Base-by-base conservation (phyloP, 1,139 yeast species). In the Blastobotrys apis region DNA sequence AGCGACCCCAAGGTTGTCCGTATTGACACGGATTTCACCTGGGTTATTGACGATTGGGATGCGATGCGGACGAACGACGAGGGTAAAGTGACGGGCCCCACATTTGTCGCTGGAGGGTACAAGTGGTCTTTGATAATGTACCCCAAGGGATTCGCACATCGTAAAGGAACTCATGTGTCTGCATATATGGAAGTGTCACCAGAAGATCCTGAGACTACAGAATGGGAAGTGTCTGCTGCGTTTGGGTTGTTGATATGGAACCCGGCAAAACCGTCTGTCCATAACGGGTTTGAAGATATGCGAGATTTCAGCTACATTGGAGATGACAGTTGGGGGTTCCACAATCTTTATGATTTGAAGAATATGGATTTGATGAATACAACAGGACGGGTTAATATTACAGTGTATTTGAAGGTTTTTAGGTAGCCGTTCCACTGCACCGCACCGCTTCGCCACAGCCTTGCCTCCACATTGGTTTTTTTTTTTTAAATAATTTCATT, bases 201-300 rank as follows among this genome's bases (percentile, higher is more conserved):
- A 15, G 41, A 31, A 15, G 45, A 42, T 5, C 69, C 64, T 23
- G 69, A 58, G 13, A 60, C 65, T 4, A 59, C 60, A 10, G 75
- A 72, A 45, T 88, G 97, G 96, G 80, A 81, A 49, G 83, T 80
- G 15, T 88, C 97, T 66, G 95, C 94, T 2, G 95, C 88, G 60
- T 92, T 92, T 66, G 87, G 86, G 2, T 74, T 92, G 39, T 84
- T 83, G 48, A 71, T 87, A 50, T 90, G 96, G 79, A 85, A 85
- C 60, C 95, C 96, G 1, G 67, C 71, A 10, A 78, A 81, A 55
- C 83, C 92, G 0, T 65, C 73, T 6, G 70, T 77, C 19, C 77
- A 77, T 48, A 96, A 88, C 60, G 72, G 98, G 51, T 92, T 87
- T 65, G 80, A 73, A 55, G 57, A 78, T 19, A 72, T 74, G 45